A percentile compares a stretch with the other conserved stretches of the same genome.
These are phyloP conservation scores for Misopates orontium DNA, from an alignment of 257 asterid genomes.

Conservation along the genomic window DNA sequence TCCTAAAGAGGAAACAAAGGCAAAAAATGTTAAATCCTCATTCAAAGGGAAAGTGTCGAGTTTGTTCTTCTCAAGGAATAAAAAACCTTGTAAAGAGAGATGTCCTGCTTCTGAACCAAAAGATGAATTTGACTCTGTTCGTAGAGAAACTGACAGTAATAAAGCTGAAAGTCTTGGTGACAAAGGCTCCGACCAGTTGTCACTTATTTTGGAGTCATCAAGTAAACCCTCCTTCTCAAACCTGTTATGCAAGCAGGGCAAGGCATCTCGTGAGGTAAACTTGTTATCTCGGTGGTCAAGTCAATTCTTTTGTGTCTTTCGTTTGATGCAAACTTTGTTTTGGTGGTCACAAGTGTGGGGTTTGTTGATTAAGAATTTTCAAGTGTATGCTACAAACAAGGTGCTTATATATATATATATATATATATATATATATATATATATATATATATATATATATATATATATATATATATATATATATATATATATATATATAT, in stretches of 20 bases:
- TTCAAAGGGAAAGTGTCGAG: constrained; percentile 80
- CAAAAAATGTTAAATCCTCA: constrained; percentile 58
- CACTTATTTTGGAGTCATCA: constrained; percentile 32
- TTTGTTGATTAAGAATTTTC: not conserved
- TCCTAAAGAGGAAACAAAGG: constrained; percentile 48
- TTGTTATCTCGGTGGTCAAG: not conserved
- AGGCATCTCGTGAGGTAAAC: constrained; percentile 50
- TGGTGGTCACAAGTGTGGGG: constrained; percentile 3
- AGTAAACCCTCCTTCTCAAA: constrained; percentile 25
- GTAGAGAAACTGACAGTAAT: constrained; percentile 24
- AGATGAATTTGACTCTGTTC: constrained; percentile 34
- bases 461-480: too few relatives aligned
- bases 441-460: too few relatives aligned
- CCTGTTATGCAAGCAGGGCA: constrained; percentile 31
- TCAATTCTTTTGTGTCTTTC: not conserved
- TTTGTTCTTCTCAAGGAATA: constrained; percentile 77
- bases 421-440: too few relatives aligned
- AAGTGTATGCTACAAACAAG: not conserved
- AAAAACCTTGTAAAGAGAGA: constrained; percentile 54
- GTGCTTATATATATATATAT: too few relatives aligned
- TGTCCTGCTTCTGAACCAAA: constrained; percentile 38
- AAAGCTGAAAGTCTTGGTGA: constrained; percentile 22
- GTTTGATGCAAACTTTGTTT: not conserved
- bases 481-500: too few relatives aligned
- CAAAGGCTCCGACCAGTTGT: constrained; percentile 25